Evolutionary conservation across 257 asterid genomes (phyloP), one percentile per base, ranked within the genome.

Genomic region (Penstemon eatonii): DNA sequence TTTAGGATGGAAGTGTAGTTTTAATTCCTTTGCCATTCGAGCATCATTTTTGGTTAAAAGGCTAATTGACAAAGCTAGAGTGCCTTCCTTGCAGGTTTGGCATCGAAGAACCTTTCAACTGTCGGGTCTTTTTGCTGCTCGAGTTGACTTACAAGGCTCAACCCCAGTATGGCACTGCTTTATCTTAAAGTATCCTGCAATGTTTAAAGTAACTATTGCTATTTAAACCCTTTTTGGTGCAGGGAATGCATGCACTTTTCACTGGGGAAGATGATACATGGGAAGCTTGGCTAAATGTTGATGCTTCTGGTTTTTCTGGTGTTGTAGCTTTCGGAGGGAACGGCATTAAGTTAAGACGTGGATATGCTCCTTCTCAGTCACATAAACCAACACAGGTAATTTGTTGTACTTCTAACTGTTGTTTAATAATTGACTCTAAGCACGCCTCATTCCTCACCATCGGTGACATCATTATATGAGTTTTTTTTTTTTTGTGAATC

Each of bases 71-170:
- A 70, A 72, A 69, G 63, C 74, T 70, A 38, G 49, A 61, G 47
- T 66, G 51, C 25, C 39, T 69, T 73, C 54, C 64, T 70, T 76
- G 74, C 84, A 94, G 97, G 91, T 91, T 70, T 94, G 99, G 99
- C 96, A 83, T 79, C 82, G 99, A 69, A 81, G 99, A 71, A 91
- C 96, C 68, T 94, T 94, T 82, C 99, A 94, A 74, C 93, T 87
- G 11, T 94, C 97, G 42, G 99, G 99, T 67, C 92, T 94, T 59
- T 94, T 88, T 86, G 99, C 99, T 39, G 97, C 97, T 78, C 95
- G 99, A 65, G 87, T 94, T 81, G 96, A 94, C 84, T 82, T 94
- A 75, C 97, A 94, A 82, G 99, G 99, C 79, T 87, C 92, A 67
- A 76, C 80, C 70, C 76, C 86, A 7, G 99, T 93, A 93, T 64